Evolutionary conservation across 1,284 basidiomycete species (phyloP).

Genomic region (Cutaneotrichosporon cyanovorans): DNA sequence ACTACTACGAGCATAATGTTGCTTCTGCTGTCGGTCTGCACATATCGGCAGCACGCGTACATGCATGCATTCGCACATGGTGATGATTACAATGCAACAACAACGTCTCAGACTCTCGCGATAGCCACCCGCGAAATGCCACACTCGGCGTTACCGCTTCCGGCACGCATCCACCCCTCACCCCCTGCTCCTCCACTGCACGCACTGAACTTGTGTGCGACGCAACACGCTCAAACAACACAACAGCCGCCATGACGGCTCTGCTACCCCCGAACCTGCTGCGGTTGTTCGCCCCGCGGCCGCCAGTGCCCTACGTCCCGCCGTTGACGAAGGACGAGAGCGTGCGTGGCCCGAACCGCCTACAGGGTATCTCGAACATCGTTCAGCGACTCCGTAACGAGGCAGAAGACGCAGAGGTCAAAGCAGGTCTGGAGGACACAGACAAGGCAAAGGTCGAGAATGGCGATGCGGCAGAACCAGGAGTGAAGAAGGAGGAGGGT

Average conservation of each 20-base stretch:
- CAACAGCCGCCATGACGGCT: slow-evolving; percentile 54
- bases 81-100: too few relatives aligned
- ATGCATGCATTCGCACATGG: too few relatives aligned
- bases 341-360: slow-evolving; percentile 61
- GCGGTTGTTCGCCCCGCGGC: slow-evolving; percentile 86
- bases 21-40: too few relatives aligned
- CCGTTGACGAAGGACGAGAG: slow-evolving; percentile 75
- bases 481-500: slow-evolving; percentile 50
- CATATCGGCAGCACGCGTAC: too few relatives aligned
- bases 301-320: slow-evolving; percentile 72
- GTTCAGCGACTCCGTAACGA: slow-evolving; percentile 68
- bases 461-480: not conserved
- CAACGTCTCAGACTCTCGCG: too few relatives aligned
- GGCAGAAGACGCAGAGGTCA: slow-evolving; percentile 52
- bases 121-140: too few relatives aligned
- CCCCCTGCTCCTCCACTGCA: too few relatives aligned
- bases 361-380: slow-evolving; percentile 64
- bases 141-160: too few relatives aligned
- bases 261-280: slow-evolving; percentile 86
- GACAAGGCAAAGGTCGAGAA: slow-evolving; percentile 36
- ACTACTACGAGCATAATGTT: too few relatives aligned
- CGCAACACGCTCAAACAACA: too few relatives aligned
- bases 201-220: too few relatives aligned
- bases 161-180: too few relatives aligned
- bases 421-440: slow-evolving; percentile 41